A percentile compares a stretch with the other conserved stretches of the same genome.
phyloP scores from a whole-genome alignment of 2,329 filamentous ascomycete species.

The Scytalidium sp. region DNA sequence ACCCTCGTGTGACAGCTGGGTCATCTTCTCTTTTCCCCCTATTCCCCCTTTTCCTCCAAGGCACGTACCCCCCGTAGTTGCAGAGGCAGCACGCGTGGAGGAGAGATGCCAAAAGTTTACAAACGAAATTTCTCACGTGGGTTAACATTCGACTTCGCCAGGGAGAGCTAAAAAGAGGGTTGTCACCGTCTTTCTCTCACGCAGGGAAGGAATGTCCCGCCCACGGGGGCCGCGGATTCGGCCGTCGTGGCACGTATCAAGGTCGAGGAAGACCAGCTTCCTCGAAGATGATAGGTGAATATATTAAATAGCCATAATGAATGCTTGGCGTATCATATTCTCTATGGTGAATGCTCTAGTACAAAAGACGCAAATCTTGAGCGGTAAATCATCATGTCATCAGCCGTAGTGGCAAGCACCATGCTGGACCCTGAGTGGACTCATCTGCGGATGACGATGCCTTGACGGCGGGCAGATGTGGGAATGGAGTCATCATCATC shows the following conservation, averaged over 20 bases:
- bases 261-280: conserved; percentile 16
- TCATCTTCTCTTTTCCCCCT: conserved; percentile 11
- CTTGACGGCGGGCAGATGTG: conserved; percentile 59
- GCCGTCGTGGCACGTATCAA: conserved; percentile 17
- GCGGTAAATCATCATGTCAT: conserved; percentile 7
- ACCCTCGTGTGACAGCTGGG: conserved; percentile 2
- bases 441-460: conserved; percentile 51
- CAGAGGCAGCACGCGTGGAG: conserved; percentile 12
- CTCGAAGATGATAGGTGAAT: conserved; percentile 13
- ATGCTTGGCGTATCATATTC: conserved; percentile 15
- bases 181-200: conserved; percentile 12
- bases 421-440: conserved; percentile 1
- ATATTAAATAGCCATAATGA: conserved; percentile 22
- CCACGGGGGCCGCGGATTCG: conserved; percentile 24
- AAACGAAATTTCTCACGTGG: conserved; percentile 7
- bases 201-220: conserved; percentile 2
- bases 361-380: conserved; percentile 4
- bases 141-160: not conserved
- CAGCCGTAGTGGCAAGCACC: conserved; percentile 3
- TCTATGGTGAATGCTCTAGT: conserved; percentile 13
- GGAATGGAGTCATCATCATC: conserved; percentile 55
- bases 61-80: conserved; percentile 4
- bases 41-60: conserved; percentile 10
- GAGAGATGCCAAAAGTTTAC: conserved; percentile 16
- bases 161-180: not conserved